phyloP scores from a whole-genome alignment of 2,329 filamentous ascomycete species.

The Aureobasidium sp. region DNA sequence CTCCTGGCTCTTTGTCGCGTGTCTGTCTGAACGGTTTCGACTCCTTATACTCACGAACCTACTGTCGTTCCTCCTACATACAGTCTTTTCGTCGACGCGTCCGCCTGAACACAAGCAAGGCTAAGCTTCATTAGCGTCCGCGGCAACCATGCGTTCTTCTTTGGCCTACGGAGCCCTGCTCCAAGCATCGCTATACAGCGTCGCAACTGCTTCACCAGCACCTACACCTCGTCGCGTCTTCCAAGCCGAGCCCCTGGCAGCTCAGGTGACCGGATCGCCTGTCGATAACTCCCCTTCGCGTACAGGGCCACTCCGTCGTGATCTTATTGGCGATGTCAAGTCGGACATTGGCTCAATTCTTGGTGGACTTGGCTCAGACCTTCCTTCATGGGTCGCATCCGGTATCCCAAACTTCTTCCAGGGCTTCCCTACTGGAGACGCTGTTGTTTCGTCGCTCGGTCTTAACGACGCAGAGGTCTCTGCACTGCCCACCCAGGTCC shows the following conservation, averaged over 20 bases:
- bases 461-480: conserved; percentile 50
- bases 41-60: neutral
- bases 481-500: conserved; percentile 57
- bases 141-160: conserved; percentile 8
- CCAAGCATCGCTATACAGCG: conserved; percentile 13
- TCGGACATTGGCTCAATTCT: conserved; percentile 32
- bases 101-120: neutral
- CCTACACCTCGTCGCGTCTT: conserved; percentile 9
- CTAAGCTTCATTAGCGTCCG: neutral
- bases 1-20: neutral
- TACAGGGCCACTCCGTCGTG: conserved; percentile 37
- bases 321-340: conserved; percentile 43
- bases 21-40: neutral
- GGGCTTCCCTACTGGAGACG: conserved; percentile 47
- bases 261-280: conserved; percentile 41
- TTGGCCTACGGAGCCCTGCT: conserved; percentile 10
- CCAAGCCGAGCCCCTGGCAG: conserved; percentile 24
- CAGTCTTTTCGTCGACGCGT: neutral
- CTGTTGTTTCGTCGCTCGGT: conserved; percentile 43
- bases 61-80: neutral
- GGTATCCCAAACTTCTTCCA: conserved; percentile 60
- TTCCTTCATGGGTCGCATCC: conserved; percentile 53
- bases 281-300: conserved; percentile 31
- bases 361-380: conserved; percentile 43
- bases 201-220: conserved; percentile 18